A percentile compares a stretch with the other conserved stretches of the same genome.
phyloP scores from a whole-genome alignment of 2,329 filamentous ascomycete species.

The Talaromyces amestolkiae region DNA sequence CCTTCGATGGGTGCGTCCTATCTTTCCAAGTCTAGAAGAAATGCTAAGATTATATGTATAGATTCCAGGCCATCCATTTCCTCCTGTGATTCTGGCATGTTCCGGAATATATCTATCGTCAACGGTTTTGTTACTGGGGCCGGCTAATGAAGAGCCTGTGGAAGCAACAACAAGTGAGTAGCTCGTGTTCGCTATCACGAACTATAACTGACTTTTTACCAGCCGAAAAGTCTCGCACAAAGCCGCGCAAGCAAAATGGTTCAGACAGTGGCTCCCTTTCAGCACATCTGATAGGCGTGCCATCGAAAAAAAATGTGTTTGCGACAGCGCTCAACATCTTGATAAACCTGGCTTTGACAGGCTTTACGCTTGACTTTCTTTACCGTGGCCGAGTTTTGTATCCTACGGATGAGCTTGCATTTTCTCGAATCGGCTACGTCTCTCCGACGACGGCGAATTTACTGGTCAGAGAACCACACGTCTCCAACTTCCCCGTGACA shows the following conservation, averaged over 20 bases:
- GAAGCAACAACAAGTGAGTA: constrained; percentile 16
- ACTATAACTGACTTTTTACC: neutral
- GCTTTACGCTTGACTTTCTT: constrained; percentile 72
- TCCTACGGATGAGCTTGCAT: constrained; percentile 72
- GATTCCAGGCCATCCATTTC: constrained; percentile 40
- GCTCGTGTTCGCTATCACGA: neutral
- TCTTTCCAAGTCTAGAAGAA: neutral
- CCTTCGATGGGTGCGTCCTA: constrained; percentile 43
- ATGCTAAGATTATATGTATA: neutral
- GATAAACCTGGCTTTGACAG: constrained; percentile 68
- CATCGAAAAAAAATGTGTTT: constrained; percentile 66
- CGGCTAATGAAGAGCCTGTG: constrained; percentile 1
- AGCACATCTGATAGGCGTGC: constrained; percentile 69
- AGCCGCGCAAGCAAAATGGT: neutral
- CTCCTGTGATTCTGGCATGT: constrained; percentile 40
- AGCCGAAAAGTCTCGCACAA: neutral
- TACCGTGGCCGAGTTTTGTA: constrained; percentile 70
- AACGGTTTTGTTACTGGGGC: constrained; percentile 27
- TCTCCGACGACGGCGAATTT: constrained; percentile 76
- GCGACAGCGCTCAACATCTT: constrained; percentile 67
- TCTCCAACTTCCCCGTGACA: constrained; percentile 69
- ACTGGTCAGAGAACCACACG: constrained; percentile 79
- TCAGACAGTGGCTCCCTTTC: constrained; percentile 21
- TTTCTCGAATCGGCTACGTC: constrained; percentile 83
- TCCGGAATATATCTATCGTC: constrained; percentile 48